Conservation (phyloP, 495 filamentous ascomycete species). For the Penicillium argentinense region DNA sequence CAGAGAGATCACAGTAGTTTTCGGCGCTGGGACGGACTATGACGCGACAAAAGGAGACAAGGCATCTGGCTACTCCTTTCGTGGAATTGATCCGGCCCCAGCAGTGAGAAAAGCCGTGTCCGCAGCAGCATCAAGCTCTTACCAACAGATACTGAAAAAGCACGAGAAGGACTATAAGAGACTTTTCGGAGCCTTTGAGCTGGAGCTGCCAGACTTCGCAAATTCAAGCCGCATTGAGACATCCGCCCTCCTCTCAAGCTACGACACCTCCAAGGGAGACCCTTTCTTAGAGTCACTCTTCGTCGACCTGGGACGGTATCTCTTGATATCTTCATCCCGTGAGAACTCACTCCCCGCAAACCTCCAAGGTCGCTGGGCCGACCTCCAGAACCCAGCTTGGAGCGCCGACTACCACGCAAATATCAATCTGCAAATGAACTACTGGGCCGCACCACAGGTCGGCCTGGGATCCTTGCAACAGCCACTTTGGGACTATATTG, state of each 20-base stretch:
- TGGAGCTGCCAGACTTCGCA: conserved; percentile 40
- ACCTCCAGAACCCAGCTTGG: conserved; percentile 36
- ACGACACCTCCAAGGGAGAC: conserved; percentile 31
- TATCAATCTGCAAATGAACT: conserved; percentile 56
- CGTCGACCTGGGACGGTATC: conserved; percentile 46
- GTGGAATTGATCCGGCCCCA: conserved; percentile 40
- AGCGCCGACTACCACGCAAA: conserved; percentile 51
- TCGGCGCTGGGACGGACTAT: conserved; percentile 48
- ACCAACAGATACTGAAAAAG: conserved; percentile 24
- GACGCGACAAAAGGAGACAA: conserved; percentile 43
- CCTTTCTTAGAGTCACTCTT: conserved; percentile 45
- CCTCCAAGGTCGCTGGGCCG: conserved; percentile 47
- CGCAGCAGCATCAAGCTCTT: conserved; percentile 25
- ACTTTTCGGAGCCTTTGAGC: conserved; percentile 33
- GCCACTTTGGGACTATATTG: conserved; percentile 46
- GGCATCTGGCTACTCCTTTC: conserved; percentile 43
- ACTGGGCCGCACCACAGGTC: conserved; percentile 41
- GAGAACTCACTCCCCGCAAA: conserved; percentile 45
- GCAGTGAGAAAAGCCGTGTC: conserved; percentile 31
- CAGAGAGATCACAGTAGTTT: conserved; percentile 23
- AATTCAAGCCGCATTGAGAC: conserved; percentile 35
- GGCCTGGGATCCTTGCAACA: conserved; percentile 30
- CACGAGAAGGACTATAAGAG: conserved; percentile 42
- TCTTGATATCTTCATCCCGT: conserved; percentile 43
- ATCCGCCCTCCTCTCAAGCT: conserved; percentile 34